Evolutionary conservation across 305 asterid genomes (phyloP).

Genomic region (Solanum aculeatissimum): DNA sequence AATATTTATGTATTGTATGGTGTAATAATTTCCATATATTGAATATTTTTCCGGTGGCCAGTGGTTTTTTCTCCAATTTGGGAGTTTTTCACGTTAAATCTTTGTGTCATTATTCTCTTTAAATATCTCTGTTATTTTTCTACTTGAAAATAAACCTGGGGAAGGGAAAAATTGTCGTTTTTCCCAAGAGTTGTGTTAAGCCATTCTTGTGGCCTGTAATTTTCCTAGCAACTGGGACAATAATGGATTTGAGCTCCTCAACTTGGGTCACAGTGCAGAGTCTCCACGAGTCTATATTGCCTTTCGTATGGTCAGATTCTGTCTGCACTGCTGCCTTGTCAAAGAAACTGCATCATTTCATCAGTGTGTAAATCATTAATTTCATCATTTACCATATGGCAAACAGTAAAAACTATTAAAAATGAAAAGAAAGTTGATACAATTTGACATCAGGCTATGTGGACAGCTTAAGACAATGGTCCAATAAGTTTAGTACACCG

Average conservation of each 20-base stretch:
- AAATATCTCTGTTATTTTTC: no score
- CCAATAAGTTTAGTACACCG: background rate
- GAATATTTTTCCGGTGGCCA: no score
- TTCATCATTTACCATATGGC: background rate
- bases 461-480: background rate
- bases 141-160: no score
- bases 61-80: no score
- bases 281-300: conserved; percentile 44
- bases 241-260: conserved; percentile 71
- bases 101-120: no score
- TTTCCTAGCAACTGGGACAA: conserved; percentile 48
- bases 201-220: conserved; percentile 61
- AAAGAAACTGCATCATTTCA: conserved; percentile 38
- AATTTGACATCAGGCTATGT: background rate
- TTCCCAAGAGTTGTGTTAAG: conserved; percentile 59
- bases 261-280: conserved; percentile 90
- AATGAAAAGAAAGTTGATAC: background rate
- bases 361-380: background rate
- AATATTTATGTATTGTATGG: no score
- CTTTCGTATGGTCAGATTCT: conserved; percentile 28
- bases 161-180: no score
- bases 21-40: no score
- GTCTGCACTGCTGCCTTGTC: conserved; percentile 77
- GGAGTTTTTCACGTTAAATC: no score
- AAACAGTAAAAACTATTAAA: background rate